These are phyloP conservation scores for Aspergillus egyptiacus DNA, from an alignment of 495 filamentous ascomycete genomes.

Conservation along the genomic window DNA sequence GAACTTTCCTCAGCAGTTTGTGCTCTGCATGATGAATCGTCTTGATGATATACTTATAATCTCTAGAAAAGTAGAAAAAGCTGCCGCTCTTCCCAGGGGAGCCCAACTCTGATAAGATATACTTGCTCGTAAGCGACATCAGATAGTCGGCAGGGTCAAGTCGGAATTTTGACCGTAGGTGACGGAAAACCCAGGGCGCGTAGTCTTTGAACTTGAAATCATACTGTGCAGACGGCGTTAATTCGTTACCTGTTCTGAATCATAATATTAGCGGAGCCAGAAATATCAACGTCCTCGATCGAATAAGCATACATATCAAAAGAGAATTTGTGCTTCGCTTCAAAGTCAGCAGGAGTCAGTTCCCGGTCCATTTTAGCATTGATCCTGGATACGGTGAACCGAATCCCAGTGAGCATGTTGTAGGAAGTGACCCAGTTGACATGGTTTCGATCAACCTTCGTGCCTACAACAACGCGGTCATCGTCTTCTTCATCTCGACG, in stretches of 20 bases:
- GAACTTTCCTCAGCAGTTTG: conserved; percentile 84
- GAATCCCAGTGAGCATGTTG: conserved; percentile 99
- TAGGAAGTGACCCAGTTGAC: conserved; percentile 98
- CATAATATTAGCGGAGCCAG: conserved; percentile 15
- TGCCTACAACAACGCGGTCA: conserved; percentile 90
- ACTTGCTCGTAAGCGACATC: conserved; percentile 97
- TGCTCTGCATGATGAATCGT: conserved; percentile 97
- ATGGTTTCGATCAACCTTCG: conserved; percentile 95
- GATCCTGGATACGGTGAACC: conserved; percentile 90
- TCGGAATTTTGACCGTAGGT: conserved; percentile 79
- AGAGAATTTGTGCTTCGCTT: conserved; percentile 90
- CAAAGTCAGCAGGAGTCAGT: conserved; percentile 84
- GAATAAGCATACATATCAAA: conserved; percentile 84
- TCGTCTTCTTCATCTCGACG: conserved; percentile 87
- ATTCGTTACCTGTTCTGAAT: conserved; percentile 81
- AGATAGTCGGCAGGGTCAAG: conserved; percentile 97
- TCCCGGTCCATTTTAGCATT: conserved; percentile 94
- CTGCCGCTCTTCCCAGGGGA: conserved; percentile 97
- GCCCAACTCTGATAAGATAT: conserved; percentile 94
- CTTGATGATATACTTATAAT: conserved; percentile 99
- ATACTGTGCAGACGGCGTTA: conserved; percentile 97
- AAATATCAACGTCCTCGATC: neutral
- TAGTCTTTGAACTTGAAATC: conserved; percentile 99
- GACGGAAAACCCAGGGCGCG: conserved; percentile 97
- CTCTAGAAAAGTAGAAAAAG: conserved; percentile 99